Evolutionary conservation across 2,329 filamentous ascomycete genomes (phyloP).

Genomic region (Aspergillus versicolor): DNA sequence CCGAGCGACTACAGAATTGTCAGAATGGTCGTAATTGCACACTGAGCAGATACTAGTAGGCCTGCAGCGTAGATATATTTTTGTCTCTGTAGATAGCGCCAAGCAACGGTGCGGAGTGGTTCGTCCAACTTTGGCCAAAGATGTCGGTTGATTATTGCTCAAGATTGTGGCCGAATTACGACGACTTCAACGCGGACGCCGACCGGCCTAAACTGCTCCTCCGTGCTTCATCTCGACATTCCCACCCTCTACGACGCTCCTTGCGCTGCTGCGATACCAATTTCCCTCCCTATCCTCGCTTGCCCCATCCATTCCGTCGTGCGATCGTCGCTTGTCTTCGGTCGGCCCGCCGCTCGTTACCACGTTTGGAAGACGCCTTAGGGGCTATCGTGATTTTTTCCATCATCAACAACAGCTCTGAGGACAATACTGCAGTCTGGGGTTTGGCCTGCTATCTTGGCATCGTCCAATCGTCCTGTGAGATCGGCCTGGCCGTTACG

Average conservation of each 20-base stretch:
- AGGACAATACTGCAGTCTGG: constrained; percentile 1
- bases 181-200: not conserved
- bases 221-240: not conserved
- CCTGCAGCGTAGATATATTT: too few relatives aligned
- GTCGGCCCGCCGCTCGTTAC: constrained; percentile 18
- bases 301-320: not conserved
- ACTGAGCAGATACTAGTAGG: too few relatives aligned
- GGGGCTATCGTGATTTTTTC: constrained; percentile 4
- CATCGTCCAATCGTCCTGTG: not conserved
- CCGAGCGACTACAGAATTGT: not conserved
- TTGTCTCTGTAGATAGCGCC: constrained; percentile 1
- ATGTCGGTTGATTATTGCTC: not conserved
- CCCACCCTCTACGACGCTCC: not conserved
- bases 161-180: constrained; percentile 9
- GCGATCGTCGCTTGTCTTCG: constrained; percentile 1
- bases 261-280: not conserved
- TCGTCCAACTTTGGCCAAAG: not conserved
- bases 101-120: constrained; percentile 14
- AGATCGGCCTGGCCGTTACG: not conserved
- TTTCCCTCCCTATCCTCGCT: not conserved
- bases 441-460: constrained; percentile 5
- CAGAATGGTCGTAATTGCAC: not conserved
- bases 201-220: not conserved
- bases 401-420: not conserved
- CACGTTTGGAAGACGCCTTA: constrained; percentile 11